Base-by-base conservation (phyloP, 2,329 filamentous ascomycete genomes). In the Conoideocrella luteorostrata region DNA sequence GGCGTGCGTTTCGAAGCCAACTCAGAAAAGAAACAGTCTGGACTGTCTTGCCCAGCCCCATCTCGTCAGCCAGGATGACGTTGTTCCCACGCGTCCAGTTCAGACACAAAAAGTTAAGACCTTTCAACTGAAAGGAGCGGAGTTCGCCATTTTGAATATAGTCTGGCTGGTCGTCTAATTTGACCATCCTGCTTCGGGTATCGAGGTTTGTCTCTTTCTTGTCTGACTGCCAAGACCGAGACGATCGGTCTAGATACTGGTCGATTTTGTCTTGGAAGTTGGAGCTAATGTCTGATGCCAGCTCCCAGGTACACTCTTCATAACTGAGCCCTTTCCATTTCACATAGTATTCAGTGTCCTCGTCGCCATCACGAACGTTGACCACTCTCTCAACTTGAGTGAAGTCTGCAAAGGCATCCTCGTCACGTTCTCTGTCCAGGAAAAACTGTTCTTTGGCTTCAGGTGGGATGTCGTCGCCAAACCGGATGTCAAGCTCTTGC, bases 271-370 rank as follows among this genome's bases (percentile, higher is more conserved):
- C 79, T 63, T 96, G 89, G 38, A 90, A 88, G 42, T 88, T 79
- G 24, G 80, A 70, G 59, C 82, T 86, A 54, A 97, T 79, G 26
- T 91, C 74, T 5, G 79, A 74, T 30, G 82, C 86, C 32, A 72
- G 67, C 62, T 98, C 93, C 94, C 94, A 98, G 2, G 94, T 98
- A 65, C 87, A 95, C 50, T 84, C 83, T 56, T 97, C 90, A 60
- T 98, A 98, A 41, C 84, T 87, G 41, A 97, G 77, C 10, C 88
- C 87, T 65, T 93, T 95, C 89, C 93, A 98, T 69, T 98, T 98
- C 65, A 97, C 85, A 51, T 83, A 88, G 63, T 98, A 98, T 61
- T 97, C 88, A 1, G 79, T 79, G 39, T 82, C 88, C 7, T 86
- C 84, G 12, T 93, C 88, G 20, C 84, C 85, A 46, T 88, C 80